Base-by-base conservation (phyloP, 2,329 filamentous ascomycete species). In the Colletotrichum neosansevieriae region DNA sequence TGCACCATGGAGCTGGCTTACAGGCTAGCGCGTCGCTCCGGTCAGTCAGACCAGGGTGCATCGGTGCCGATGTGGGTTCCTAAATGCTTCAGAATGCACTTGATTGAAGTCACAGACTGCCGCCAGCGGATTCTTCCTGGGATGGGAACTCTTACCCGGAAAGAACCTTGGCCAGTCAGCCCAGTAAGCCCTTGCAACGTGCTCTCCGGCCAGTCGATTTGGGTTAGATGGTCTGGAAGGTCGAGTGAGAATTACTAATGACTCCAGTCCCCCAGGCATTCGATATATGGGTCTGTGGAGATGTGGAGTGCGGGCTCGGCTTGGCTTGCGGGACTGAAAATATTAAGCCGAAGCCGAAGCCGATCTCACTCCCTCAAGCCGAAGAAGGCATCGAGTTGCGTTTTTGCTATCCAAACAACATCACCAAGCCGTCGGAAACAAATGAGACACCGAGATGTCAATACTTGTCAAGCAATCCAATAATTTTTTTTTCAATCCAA, bases 191-290 rank as follows among this genome's bases (percentile, higher is more conserved):
- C 50, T 40, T 40, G 53, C 19, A 42, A 44, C 17, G 19, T 12
- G 29, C 9, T 57, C n/a, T 34, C 61, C 67, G 62, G 63, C 44
- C 50, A 61, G 56, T 49, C 44, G 44, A 17, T 51, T 69, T 19
- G 36, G 63, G 50, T 24, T 50, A 36, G 32, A 42, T 24, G 58
- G 21, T 61, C 17, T 42, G 38, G 58, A 21, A 15, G 36, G 34
- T 17, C 21, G 51, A 60, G 38, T 45, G 12, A 50, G 15, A 44
- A 50, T 66, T 44, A 44, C 53, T 60, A 44, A 66, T 17, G 24
- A 24, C 1, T 24, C 24, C 24, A n/a, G 42, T 10, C 24, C 12
- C 12, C 29, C 19, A 17, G 5, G 17, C 29, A 9, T 29, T 29
- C 7, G 29, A 29, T 9, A 9, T 2, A 29, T 29, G 29, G 29